These are phyloP conservation scores for Marasmius tenuissimus DNA, from an alignment of 1,284 basidiomycete genomes.

Conservation along the genomic window DNA sequence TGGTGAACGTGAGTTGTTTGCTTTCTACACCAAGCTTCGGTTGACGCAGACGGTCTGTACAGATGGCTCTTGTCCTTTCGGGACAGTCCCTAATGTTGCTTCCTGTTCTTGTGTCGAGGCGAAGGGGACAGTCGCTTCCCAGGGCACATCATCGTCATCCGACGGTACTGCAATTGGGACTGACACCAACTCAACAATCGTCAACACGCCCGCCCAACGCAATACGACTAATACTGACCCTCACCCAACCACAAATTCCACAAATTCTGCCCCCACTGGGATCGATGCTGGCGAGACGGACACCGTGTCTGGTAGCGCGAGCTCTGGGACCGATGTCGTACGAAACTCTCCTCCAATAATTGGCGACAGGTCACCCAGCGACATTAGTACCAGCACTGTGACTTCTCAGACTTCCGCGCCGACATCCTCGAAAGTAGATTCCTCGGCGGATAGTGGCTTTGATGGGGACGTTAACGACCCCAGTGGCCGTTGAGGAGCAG, in stretches of 20 bases:
- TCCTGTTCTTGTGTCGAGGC: constrained; percentile 30
- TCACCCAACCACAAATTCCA: too few relatives aligned
- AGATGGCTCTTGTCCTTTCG: constrained; percentile 43
- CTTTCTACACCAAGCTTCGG: not conserved
- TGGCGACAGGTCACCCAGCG: too few relatives aligned
- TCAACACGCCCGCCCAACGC: too few relatives aligned
- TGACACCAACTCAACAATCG: not conserved
- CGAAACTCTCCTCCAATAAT: not conserved
- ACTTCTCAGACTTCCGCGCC: too few relatives aligned
- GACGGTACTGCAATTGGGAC: not conserved
- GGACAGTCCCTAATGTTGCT: constrained; percentile 31
- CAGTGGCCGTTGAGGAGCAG: too few relatives aligned
- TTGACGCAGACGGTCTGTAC: not conserved
- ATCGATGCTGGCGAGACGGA: too few relatives aligned
- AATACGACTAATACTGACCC: not conserved
- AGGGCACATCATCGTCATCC: not conserved
- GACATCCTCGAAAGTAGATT: not conserved
- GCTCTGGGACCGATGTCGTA: too few relatives aligned
- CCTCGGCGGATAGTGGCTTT: too few relatives aligned
- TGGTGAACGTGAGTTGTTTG: constrained; percentile 28
- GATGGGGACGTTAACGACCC: too few relatives aligned
- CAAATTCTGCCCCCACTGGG: too few relatives aligned
- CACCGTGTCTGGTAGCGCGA: too few relatives aligned
- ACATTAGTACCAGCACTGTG: too few relatives aligned
- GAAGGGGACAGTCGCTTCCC: constrained; percentile 6